Conservation (phyloP, 176 grass and related monocot species). For the sorghum (Sorghum bicolor) region Sorghum_bicolor_NCBIv3 NC_012870.2:8471001-8471500, state of each 20-base stretch:
- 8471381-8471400: constrained; percentile 35
- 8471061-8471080: not conserved
- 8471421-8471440: constrained; percentile 23
- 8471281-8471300: constrained; percentile 16
- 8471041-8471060: not conserved
- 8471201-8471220: not conserved
- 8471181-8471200: not conserved
- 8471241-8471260: not conserved
- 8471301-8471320: constrained; percentile 22
- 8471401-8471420: constrained; percentile 41
- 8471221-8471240: not conserved
- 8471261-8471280: not conserved
- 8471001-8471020: not conserved
- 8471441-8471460: constrained; percentile 29
- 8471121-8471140: not conserved
- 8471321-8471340: constrained; percentile 43
- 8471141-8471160: not conserved
- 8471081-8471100: not conserved
- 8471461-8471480: constrained; percentile 23
- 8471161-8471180: not conserved
- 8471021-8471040: not conserved
- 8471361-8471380: constrained; percentile 4
- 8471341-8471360: constrained; percentile 12
- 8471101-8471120: not conserved
- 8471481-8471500: not conserved